Percentiles rank a stretch among this genome's conserved stretches.
Conservation (phyloP, 73 alveolate species). For the Blepharisma japonicum region DNA sequence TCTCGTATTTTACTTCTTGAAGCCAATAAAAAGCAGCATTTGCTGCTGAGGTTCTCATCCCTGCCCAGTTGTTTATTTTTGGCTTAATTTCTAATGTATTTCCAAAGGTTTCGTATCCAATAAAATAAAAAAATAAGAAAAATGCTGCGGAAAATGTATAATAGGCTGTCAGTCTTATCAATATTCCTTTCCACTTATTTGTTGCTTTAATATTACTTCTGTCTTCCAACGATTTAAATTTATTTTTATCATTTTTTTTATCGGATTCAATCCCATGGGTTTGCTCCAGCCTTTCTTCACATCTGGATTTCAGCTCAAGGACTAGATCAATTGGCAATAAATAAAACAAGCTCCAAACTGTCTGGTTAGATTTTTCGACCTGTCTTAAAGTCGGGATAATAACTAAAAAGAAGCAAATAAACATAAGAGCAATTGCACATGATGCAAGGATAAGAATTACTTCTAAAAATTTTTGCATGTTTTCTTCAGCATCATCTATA, state of each 20-base stretch:
- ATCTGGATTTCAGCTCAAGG: background rate
- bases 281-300: background rate
- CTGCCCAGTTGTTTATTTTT: background rate
- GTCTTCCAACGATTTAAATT: background rate
- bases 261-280: constrained; percentile 9
- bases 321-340: background rate
- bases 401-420: background rate
- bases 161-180: background rate
- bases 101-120: constrained; percentile 15
- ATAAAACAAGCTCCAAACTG: constrained; percentile 11
- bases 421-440: background rate
- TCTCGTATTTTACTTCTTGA: background rate
- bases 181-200: background rate
- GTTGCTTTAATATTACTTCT: background rate
- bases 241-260: background rate
- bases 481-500: background rate
- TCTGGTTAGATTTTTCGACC: constrained; percentile 2
- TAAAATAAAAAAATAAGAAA: constrained; percentile 2
- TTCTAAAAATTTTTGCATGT: background rate
- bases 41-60: background rate
- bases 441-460: background rate
- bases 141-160: background rate
- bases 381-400: background rate
- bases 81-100: background rate
- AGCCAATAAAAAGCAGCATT: constrained; percentile 17